Percentiles rank a stretch among this genome's conserved stretches.
phyloP scores from a whole-genome alignment of 2,329 filamentous ascomycete species.

The Colletotrichum tanaceti region DNA sequence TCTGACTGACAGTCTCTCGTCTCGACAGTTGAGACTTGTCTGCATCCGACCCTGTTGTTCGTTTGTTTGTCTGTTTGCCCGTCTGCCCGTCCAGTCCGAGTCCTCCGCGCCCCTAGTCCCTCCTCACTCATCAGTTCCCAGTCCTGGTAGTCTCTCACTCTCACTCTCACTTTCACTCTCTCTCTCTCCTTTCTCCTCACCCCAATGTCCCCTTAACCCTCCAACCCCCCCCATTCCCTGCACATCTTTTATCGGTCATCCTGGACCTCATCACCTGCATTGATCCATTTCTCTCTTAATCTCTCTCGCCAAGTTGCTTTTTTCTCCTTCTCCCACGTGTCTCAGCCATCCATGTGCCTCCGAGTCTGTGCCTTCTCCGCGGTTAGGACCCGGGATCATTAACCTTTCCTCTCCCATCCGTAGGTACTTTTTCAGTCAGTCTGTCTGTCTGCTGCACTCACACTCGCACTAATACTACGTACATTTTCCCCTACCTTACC shows the following conservation, averaged over 20 bases:
- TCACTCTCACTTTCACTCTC: background rate
- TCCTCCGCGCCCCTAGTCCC: background rate
- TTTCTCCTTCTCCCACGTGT: too few species aligned
- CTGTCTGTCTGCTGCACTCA: too few species aligned
- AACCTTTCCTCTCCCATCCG: background rate
- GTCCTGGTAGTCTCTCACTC: background rate
- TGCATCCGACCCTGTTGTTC: constrained; percentile 3
- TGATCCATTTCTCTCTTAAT: too few species aligned
- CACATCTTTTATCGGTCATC: background rate
- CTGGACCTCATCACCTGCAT: constrained; percentile 20
- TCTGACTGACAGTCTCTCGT: too few species aligned
- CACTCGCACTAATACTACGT: too few species aligned
- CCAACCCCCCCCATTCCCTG: background rate
- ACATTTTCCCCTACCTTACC: too few species aligned
- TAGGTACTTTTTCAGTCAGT: too few species aligned
- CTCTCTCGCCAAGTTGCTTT: too few species aligned
- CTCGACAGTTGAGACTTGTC: background rate
- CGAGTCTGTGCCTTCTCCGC: background rate
- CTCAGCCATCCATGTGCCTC: too few species aligned
- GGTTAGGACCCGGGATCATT: background rate
- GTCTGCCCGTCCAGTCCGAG: background rate
- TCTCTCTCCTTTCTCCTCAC: background rate
- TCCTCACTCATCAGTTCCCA: background rate
- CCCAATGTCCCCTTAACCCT: background rate
- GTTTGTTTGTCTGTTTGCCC: background rate